Percentiles rank a stretch among this genome's conserved stretches.
Evolutionary conservation across 345 rosid genomes (phyloP).

Genomic region (Erysimum cheiranthoides): DNA sequence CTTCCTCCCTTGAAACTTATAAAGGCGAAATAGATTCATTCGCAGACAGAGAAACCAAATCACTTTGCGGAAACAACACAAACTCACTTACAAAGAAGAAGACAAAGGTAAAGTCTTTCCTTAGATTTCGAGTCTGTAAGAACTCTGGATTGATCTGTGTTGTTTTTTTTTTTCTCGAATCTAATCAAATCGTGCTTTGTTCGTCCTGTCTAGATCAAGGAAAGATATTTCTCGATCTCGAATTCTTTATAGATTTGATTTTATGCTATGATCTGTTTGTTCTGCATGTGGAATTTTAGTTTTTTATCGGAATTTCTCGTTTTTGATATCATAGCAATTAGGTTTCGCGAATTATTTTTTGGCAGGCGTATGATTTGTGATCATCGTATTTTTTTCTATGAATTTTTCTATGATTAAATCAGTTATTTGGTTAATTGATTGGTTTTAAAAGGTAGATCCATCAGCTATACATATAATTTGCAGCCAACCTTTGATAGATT

Average conservation of each 20-base stretch:
- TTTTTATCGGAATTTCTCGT: no score
- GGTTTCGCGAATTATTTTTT: no score
- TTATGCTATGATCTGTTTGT: no score
- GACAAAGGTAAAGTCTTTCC: slow-evolving; percentile 9
- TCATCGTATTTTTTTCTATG: no score
- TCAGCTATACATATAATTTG: background rate
- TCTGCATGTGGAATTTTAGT: no score
- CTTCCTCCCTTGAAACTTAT: slow-evolving; percentile 4
- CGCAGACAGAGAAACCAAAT: background rate
- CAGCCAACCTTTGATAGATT: background rate
- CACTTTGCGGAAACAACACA: slow-evolving; percentile 16
- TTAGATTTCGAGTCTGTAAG: slow-evolving; percentile 7
- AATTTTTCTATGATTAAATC: background rate
- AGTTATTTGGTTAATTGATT: background rate
- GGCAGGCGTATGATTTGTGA: no score
- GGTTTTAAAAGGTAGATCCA: background rate
- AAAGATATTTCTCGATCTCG: slow-evolving; percentile 22
- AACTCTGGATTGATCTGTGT: slow-evolving; percentile 4
- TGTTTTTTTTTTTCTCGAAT: background rate
- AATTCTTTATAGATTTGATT: background rate
- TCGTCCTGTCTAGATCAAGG: slow-evolving; percentile 3
- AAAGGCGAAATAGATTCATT: background rate
- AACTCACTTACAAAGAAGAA: slow-evolving; percentile 14
- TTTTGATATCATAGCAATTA: no score
- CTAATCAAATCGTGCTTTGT: background rate